phyloP scores from a whole-genome alignment of 164 flowering plant genomes.

The Dillenia suffruticosa region DNA sequence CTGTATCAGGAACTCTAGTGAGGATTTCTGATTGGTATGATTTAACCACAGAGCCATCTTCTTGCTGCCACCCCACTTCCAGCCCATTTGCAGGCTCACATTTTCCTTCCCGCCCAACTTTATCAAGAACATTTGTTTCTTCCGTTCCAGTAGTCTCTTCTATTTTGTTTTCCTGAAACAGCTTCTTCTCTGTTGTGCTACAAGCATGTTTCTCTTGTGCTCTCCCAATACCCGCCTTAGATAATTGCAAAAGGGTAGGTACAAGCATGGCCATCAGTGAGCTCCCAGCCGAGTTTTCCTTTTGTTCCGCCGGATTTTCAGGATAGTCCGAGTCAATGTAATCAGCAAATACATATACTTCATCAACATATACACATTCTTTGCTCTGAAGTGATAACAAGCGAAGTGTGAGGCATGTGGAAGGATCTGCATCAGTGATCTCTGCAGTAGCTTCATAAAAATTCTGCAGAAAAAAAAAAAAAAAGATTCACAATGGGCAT shows the following conservation, averaged over 20 bases:
- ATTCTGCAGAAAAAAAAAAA: conserved; percentile 37
- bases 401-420: conserved; percentile 60
- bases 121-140: conserved; percentile 9
- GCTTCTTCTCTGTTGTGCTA: conserved; percentile 15
- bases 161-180: conserved; percentile 3
- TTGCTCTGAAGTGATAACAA: conserved; percentile 72
- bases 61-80: conserved; percentile 2
- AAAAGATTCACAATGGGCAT: background rate
- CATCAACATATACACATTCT: conserved; percentile 52
- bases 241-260: conserved; percentile 71
- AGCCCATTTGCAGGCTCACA: conserved; percentile 2
- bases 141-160: conserved; percentile 17
- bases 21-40: conserved; percentile 7
- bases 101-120: conserved; percentile 15
- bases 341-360: conserved; percentile 77
- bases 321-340: conserved; percentile 40
- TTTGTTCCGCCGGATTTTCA: conserved; percentile 20
- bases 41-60: conserved; percentile 5
- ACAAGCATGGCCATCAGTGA: conserved; percentile 81
- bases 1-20: conserved; percentile 13
- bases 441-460: conserved; percentile 88
- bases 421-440: conserved; percentile 67
- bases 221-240: conserved; percentile 31
- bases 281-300: conserved; percentile 39
- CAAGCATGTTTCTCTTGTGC: conserved; percentile 18